Conservation (phyloP, 768 basidiomycete genomes). For the Lyophyllum semitale region DNA sequence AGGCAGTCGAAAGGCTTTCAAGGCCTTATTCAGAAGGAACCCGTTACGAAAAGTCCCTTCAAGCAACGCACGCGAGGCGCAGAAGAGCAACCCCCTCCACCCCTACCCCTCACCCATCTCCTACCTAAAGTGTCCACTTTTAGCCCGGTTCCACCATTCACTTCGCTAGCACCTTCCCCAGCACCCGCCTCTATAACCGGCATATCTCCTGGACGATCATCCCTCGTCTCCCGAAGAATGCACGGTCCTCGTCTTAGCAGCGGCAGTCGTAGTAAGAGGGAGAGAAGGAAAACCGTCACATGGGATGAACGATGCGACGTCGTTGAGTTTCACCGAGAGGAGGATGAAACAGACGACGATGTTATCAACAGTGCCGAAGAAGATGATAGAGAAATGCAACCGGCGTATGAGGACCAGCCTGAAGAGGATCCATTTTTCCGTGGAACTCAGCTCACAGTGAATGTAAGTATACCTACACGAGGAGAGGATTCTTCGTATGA, state of each 20-base stretch:
- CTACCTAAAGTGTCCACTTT: constrained; percentile 16
- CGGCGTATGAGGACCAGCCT: constrained; percentile 29
- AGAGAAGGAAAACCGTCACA: constrained; percentile 75
- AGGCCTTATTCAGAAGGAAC: constrained; percentile 72
- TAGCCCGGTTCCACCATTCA: constrained; percentile 7
- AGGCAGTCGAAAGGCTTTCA: constrained; percentile 77
- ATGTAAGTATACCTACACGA: constrained; percentile 19
- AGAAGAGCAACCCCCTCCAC: constrained; percentile 26
- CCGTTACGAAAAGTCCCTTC: constrained; percentile 85
- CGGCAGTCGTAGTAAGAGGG: constrained; percentile 40
- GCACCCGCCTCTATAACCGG: constrained; percentile 26
- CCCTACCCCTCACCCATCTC: constrained; percentile 19
- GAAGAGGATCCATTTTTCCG: constrained; percentile 47
- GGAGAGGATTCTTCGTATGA: constrained; percentile 44
- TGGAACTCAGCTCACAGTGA: constrained; percentile 33
- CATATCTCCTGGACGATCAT: constrained; percentile 62
- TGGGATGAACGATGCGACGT: constrained; percentile 83
- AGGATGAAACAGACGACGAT: constrained; percentile 30
- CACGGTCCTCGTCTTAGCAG: constrained; percentile 73
- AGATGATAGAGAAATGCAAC: constrained; percentile 25
- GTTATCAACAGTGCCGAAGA: constrained; percentile 29
- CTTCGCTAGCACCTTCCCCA: constrained; percentile 25
- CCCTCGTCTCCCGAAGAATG: constrained; percentile 70
- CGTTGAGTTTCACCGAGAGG: constrained; percentile 72
- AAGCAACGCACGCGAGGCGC: constrained; percentile 31